phyloP scores from a whole-genome alignment of 345 rosid species.

The thale cress (Arabidopsis thaliana) region TAIR10.1 NC_003070.9:23386001-23386500 shows the following conservation, averaged over 20 bases:
- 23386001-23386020: background rate
- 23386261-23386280: background rate
- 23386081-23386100: background rate
- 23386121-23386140: background rate
- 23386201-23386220: background rate
- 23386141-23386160: background rate
- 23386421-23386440: rapidly evolving
- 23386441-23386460: background rate
- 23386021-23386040: background rate
- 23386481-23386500: constrained; percentile 17
- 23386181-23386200: background rate
- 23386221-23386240: background rate
- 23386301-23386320: background rate
- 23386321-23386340: background rate
- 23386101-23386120: background rate
- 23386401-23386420: background rate
- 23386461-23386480: background rate
- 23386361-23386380: constrained; percentile 1
- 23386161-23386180: constrained; percentile 1
- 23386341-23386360: background rate
- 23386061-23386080: background rate
- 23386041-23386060: background rate
- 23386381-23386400: constrained; percentile 8
- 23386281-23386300: constrained; percentile 30
- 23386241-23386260: background rate